A percentile compares a stretch with the other conserved stretches of the same genome.
These are phyloP conservation scores for Fraxinus americana DNA, from an alignment of 257 asterid species.

Conservation along the genomic window DNA sequence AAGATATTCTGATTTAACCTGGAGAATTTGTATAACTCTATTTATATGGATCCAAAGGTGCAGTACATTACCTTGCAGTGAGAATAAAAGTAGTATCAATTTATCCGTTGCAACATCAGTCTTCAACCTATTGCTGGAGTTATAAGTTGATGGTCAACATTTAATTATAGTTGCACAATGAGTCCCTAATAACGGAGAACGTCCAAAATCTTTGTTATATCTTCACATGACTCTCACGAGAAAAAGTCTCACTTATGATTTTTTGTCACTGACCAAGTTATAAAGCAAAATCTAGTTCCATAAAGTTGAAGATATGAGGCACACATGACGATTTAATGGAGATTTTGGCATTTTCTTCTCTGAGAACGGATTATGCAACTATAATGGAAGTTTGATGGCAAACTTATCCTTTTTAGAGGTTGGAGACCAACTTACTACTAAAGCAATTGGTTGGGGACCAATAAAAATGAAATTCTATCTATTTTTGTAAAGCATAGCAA, in stretches of 20 bases:
- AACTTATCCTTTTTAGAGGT: background rate
- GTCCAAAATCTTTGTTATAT: too few species aligned
- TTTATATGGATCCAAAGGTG: background rate
- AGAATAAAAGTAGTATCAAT: background rate
- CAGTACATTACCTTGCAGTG: background rate
- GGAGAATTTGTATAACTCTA: background rate
- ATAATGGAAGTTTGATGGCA: background rate
- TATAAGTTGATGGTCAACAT: background rate
- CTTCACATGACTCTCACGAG: background rate
- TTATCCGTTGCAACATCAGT: background rate
- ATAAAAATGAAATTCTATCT: too few species aligned
- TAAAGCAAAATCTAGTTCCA: background rate
- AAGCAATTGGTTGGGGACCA: background rate
- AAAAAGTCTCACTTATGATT: background rate
- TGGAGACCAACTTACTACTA: background rate
- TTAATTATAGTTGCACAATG: background rate
- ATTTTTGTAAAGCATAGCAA: constrained; percentile 6
- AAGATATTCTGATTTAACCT: background rate
- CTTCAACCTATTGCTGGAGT: background rate
- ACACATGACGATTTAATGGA: background rate
- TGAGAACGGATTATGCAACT: background rate
- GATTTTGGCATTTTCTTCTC: background rate
- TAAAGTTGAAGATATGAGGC: background rate
- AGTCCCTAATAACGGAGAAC: background rate
- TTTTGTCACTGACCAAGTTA: background rate